These are phyloP conservation scores for Pisolithus orientalis DNA, from an alignment of 768 basidiomycete genomes.

Conservation along the genomic window DNA sequence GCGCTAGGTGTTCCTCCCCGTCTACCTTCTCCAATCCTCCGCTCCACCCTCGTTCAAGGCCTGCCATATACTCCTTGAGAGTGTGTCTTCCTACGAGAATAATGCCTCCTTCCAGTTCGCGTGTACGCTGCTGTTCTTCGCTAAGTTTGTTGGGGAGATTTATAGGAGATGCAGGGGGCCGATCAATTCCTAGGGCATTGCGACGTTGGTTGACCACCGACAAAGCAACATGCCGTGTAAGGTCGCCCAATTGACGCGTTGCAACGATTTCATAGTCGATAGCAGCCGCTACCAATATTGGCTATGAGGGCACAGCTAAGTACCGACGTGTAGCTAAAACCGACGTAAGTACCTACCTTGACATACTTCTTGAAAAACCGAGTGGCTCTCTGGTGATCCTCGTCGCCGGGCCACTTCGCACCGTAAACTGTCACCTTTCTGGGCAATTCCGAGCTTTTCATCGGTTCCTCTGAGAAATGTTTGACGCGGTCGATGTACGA, in stretches of 20 bases:
- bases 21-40: constrained; percentile 63
- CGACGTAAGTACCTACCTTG: constrained; percentile 58
- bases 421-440: constrained; percentile 85
- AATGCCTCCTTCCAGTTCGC: constrained; percentile 75
- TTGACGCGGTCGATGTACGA: constrained; percentile 78
- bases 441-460: constrained; percentile 58
- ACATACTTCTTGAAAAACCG: constrained; percentile 95
- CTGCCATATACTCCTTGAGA: constrained; percentile 92
- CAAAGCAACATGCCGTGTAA: constrained; percentile 70
- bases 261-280: constrained; percentile 84
- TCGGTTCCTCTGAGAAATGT: constrained; percentile 62
- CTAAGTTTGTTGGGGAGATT: constrained; percentile 49
- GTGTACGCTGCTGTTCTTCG: constrained; percentile 44
- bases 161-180: constrained; percentile 34
- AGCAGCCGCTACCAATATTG: constrained; percentile 88
- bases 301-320: constrained; percentile 41
- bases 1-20: constrained; percentile 63
- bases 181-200: constrained; percentile 56
- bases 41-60: constrained; percentile 80
- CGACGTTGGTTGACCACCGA: constrained; percentile 68
- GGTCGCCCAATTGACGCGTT: constrained; percentile 81
- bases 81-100: constrained; percentile 85
- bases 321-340: neutral
- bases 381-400: constrained; percentile 78
- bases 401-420: constrained; percentile 91